Base-by-base conservation (phyloP, 116 monocot genomes). In the Posidonia oceanica region DNA sequence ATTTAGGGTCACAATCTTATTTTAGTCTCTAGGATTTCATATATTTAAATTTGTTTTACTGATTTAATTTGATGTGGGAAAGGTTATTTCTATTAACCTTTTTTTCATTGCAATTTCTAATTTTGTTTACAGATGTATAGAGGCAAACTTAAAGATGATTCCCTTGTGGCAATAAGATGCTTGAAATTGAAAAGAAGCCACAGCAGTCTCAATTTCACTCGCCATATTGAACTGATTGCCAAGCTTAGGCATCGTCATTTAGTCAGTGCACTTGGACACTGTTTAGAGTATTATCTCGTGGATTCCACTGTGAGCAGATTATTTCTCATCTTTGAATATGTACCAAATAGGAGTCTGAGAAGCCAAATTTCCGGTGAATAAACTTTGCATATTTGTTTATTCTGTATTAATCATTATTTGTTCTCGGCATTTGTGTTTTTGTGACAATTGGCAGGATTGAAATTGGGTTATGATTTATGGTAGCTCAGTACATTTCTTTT, bases 221-320 rank as follows among this genome's bases (percentile, higher is more conserved):
- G 75, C 8, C 81, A 91, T 71, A 88, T 96, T 62, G 91, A 96
- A 67, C 73, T 91, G 16, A 78, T 91, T 56, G 83, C 88, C 2
- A 96, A 91, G 76, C 91, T 96, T n/a, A 84, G 95, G 51, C 91
- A 96, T 76, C 79, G 78, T 20, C 88, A 96, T 80, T 76, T 96
- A 72, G 84, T 86, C 55, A 96, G 95, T 64, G 86, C 88, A 52
- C 84, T 96, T 39, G 95, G 95, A 7, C 95, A 96, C 44, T 91
- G 95, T 78, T 86, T 96, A 59, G 91, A 86, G 72, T 81, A 83
- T 64, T 79, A 85, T 70, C 81, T 88, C 3, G 88, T 91, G 36
- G 88, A 96, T 78, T 86, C 88, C 17, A 79, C 81, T 61, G 77
- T 88, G 52, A 91, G 95, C 79, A 79, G 80, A 66, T 55, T 96